phyloP scores from a whole-genome alignment of 2,329 filamentous ascomycete species.

The Aspergillus novoparasiticus region DNA sequence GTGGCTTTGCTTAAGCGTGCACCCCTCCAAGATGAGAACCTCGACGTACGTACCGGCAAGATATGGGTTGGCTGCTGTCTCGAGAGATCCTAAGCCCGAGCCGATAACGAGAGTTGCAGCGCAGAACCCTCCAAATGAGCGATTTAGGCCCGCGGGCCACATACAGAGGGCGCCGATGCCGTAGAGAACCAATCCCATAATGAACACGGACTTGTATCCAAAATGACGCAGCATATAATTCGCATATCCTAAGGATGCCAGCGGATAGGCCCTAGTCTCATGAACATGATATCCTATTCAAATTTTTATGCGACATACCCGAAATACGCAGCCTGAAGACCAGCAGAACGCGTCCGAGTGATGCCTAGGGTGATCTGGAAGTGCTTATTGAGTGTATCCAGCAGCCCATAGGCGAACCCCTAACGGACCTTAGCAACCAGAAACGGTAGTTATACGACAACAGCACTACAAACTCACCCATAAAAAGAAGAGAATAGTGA shows the following conservation, averaged over 20 bases:
- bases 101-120: slow-evolving; percentile 72
- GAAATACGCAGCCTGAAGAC: slow-evolving; percentile 67
- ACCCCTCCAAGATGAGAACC: neutral
- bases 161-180: slow-evolving; percentile 77
- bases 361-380: slow-evolving; percentile 61
- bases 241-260: slow-evolving; percentile 56
- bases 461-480: slow-evolving; percentile 45
- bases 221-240: slow-evolving; percentile 68
- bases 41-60: slow-evolving; percentile 56
- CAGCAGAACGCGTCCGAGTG: slow-evolving; percentile 60
- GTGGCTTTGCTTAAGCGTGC: slow-evolving; percentile 8
- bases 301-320: slow-evolving; percentile 47
- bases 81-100: slow-evolving; percentile 71
- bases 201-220: slow-evolving; percentile 80
- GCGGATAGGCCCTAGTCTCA: slow-evolving; percentile 52
- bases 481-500: slow-evolving; percentile 55
- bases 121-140: slow-evolving; percentile 74
- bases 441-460: neutral
- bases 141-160: slow-evolving; percentile 76
- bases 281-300: neutral
- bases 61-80: slow-evolving; percentile 78
- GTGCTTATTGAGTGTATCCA: slow-evolving; percentile 57
- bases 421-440: slow-evolving; percentile 15
- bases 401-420: slow-evolving; percentile 53
- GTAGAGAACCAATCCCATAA: slow-evolving; percentile 71